Base-by-base conservation (phyloP, 2,329 filamentous ascomycete genomes). In the Nigrospora oryzae region DNA sequence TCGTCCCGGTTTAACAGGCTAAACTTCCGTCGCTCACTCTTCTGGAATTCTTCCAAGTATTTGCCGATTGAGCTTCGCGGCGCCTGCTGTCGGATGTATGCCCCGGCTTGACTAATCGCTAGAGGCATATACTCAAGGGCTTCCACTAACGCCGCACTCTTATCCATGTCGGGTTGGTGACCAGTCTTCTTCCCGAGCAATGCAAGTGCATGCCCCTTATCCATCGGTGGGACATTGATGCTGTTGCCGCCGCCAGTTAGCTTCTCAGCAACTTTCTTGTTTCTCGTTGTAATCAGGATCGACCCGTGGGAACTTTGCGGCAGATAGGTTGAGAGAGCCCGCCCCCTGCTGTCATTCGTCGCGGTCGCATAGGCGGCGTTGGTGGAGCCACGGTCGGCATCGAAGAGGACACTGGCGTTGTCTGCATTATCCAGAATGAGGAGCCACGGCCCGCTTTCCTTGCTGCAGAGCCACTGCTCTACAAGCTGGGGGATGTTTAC, bases 381-480 rank as follows among this genome's bases (percentile, higher is more conserved):
- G 36, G 17, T 28, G 23, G 23, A 28, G 12, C 47, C 12, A 38
- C 51, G 16, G 13, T 47, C 47, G 1, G 45, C 36, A 38, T 48
- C 30, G 38, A 58, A 56, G 28, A 63, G 56, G 5, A 62, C 47
- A 8, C 55, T 42, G 31, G 39, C 11, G 48, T 65, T 52, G 45
- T 67, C 64, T 36, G 58, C 63, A 45, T 60, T 66, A 36, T 69
- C 64, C 19, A 69, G 53, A 38, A 68, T 47, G 35, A 67, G 51
- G n/a, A 61, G 12, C 65, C 64, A 69, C 41, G 36, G 44, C 15
- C 56, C 56, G 37, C 58, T 55, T 31, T 37, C 41, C 40, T 58
- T 49, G 19, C 58, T 54, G 1, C 50, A 54, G 8, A 68, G 52
- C 63, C 62, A 68, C 16, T 33, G 33, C 36, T 49, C 49, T 1